Conservation (phyloP, 129 eudicot genomes). For the Escallonia herrerae region DNA sequence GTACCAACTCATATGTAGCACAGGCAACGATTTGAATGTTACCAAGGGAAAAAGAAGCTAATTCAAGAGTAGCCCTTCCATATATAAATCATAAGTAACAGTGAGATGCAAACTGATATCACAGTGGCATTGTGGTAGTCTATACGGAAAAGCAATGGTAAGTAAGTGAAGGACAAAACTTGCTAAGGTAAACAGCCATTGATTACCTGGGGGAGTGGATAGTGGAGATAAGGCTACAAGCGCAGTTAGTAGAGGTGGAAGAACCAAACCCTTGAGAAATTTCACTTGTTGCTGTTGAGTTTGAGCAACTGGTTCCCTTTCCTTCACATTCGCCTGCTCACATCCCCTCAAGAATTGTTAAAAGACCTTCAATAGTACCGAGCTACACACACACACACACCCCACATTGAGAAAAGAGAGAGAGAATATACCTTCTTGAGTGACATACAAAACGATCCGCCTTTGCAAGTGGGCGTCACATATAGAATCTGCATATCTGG, state of each 20-base stretch:
- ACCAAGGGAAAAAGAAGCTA: background rate
- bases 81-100: background rate
- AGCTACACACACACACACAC: background rate
- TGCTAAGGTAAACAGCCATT: background rate
- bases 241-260: constrained; percentile 52
- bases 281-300: constrained; percentile 24
- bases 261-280: constrained; percentile 36
- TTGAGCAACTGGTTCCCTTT: constrained; percentile 6
- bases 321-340: constrained; percentile 26
- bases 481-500: constrained; percentile 24
- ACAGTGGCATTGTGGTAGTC: background rate
- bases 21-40: background rate
- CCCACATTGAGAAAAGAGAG: constrained; percentile 1
- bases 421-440: constrained; percentile 30
- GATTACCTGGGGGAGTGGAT: constrained; percentile 42
- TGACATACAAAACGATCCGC: constrained; percentile 14
- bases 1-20: no score
- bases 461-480: constrained; percentile 19
- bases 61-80: background rate
- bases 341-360: background rate
- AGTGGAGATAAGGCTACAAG: constrained; percentile 62
- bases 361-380: background rate
- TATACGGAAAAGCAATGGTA: background rate
- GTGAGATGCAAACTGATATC: background rate
- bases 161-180: background rate